phyloP scores from a whole-genome alignment of 768 basidiomycete genomes.

The Hericium alpestre region DNA sequence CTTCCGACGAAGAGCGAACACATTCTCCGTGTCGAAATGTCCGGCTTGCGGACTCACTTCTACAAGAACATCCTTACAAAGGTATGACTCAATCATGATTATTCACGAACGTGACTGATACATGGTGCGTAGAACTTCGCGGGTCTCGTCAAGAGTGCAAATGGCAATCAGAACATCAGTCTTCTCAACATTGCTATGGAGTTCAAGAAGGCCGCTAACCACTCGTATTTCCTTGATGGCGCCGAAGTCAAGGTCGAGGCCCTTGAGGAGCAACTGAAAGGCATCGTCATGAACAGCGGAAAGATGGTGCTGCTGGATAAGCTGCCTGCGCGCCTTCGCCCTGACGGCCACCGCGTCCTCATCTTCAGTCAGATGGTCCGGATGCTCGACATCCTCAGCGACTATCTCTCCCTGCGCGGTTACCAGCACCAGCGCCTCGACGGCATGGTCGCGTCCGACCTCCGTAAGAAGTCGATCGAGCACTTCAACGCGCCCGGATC shows the following conservation, averaged over 20 bases:
- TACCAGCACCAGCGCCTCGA: slow-evolving; percentile 93
- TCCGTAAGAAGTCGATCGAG: slow-evolving; percentile 89
- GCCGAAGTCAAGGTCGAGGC: slow-evolving; percentile 61
- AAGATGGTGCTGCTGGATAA: slow-evolving; percentile 99
- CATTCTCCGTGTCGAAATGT: slow-evolving; percentile 96
- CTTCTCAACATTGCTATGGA: slow-evolving; percentile 98
- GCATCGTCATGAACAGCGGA: slow-evolving; percentile 96
- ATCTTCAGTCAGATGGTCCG: slow-evolving; percentile 99
- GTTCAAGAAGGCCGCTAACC: slow-evolving; percentile 96
- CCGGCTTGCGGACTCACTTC: slow-evolving; percentile 89
- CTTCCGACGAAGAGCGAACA: slow-evolving; percentile 97
- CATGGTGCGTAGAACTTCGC: slow-evolving; percentile 71
- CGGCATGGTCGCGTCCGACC: slow-evolving; percentile 89
- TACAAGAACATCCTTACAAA: slow-evolving; percentile 98
- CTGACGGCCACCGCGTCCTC: slow-evolving; percentile 90
- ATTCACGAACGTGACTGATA: background rate
- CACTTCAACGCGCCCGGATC: slow-evolving; percentile 93
- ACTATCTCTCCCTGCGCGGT: slow-evolving; percentile 85
- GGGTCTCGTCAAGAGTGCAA: slow-evolving; percentile 81
- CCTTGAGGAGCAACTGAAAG: slow-evolving; percentile 79
- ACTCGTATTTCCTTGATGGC: slow-evolving; percentile 95
- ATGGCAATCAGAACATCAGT: slow-evolving; percentile 85
- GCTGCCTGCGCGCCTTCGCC: slow-evolving; percentile 77
- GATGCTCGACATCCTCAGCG: slow-evolving; percentile 95
- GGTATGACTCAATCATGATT: slow-evolving; percentile 28